Evolutionary conservation across 495 filamentous ascomycete species (phyloP), one percentile per base, ranked within the genome.

Genomic region (Penicillium cinerascens): DNA sequence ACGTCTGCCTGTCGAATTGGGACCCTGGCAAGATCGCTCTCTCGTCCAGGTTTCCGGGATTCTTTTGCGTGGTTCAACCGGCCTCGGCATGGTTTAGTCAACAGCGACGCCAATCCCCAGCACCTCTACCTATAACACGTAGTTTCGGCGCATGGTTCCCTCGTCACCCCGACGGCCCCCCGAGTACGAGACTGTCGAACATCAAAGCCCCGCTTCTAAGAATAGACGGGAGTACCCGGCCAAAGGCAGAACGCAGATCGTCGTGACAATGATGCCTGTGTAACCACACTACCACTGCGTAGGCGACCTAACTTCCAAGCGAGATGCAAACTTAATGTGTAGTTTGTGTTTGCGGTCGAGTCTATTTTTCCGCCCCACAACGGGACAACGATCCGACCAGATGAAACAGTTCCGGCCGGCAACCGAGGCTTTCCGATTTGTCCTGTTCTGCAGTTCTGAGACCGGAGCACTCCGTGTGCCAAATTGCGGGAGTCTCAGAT

Each of bases 391-490:
- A 64, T 58, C 57, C 50, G 55, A 55, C 17, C 13, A 51, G 50
- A 60, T 60, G 54, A 63, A 63, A 63, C 56, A 58, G 15, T 29
- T 15, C 45, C 53, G 57, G 40, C 44, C 55, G 44, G 11, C 49
- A 63, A 49, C 63, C 63, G 63, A 66, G 56, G 8, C 47, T 42
- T 63, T 66, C 63, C 63, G 63, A 66, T 66, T 66, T 66, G 63
- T 46, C 13, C 60, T 48, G 50, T 11, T 10, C 18, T 15, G 43
- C 29, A 17, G 10, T 4, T 49, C 54, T 57, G 62, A 63, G 62
- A 62, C 59, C 59, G 63, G 49, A 42, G 56, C 36, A 17, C 49
- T 56, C 59, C 56, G 63, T 40, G 22, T 44, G 36, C 49, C 58
- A 56, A 53, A 54, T 52, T 41, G 43, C 59, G 62, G 54, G 51